Base-by-base conservation (phyloP, 352 stramenopile species). In the Phytophthora europaea region DNA sequence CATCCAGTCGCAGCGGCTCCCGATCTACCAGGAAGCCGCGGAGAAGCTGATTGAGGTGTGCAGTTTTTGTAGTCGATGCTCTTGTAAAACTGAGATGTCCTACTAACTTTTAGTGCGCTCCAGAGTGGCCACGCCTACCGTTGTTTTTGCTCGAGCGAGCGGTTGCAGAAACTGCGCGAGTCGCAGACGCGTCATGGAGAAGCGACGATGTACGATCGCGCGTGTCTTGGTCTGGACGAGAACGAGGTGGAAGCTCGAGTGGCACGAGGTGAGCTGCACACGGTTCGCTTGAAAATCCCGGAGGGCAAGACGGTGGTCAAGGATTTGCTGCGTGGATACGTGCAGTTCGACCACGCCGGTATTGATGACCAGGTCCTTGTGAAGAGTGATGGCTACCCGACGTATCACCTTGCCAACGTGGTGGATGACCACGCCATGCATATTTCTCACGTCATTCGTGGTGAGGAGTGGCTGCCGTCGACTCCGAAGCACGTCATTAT, bases 351-450 rank as follows among this genome's bases (percentile, higher is more conserved):
- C 6, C 92, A 98, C 67, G 77, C 81, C 22, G 89, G 86, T 54
- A 94, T 98, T 65, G 94, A 98, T 65, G 94, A 98, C 71, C 86
- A 97, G 63, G 88, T 97, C 62, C 72, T 98, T n/a, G 93, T 98
- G 76, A 98, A 98, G 72, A 97, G 91, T 67, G 94, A 98, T 61
- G 94, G 94, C 3, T 98, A 95, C 73, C 94, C 94, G 48, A 98
- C 94, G 31, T 98, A 98, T 76, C 94, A 98, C 66, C 76, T 98
- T 1, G 94, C 94, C 12, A 96, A 95, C 58, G 97, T 98, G 15
- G 94, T 99, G 3, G 98, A 99, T 80, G 98, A 99, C 82, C 94
- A 98, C 53, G 76, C 88, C 2, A 99, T 99, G 98, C 88, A 90
- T 53, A 99, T 99, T 78, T 98, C 97, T 45, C 98, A 99, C 50